These are phyloP conservation scores for Chrysosporium keratinophilum DNA, from an alignment of 2,329 filamentous ascomycete genomes.

Conservation along the genomic window DNA sequence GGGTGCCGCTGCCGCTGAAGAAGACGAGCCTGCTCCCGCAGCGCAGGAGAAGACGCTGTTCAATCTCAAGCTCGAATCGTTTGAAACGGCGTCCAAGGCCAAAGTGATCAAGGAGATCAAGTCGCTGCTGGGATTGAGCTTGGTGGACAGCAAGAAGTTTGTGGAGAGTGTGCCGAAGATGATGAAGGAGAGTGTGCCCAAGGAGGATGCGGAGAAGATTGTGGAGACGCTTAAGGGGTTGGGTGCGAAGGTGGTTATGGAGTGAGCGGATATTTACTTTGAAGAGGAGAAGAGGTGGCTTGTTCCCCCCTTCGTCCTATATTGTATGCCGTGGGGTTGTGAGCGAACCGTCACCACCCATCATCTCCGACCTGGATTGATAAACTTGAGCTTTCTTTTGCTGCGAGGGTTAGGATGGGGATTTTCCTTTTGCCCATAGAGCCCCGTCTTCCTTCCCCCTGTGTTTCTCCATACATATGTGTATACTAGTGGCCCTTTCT, in stretches of 20 bases:
- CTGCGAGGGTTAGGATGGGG: background rate
- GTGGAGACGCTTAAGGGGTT: conserved; percentile 87
- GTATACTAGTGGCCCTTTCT: conserved; percentile 9
- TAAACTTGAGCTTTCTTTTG: background rate
- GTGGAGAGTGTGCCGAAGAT: conserved; percentile 95
- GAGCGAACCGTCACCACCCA: too few relatives aligned
- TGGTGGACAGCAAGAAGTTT: conserved; percentile 99
- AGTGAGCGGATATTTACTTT: conserved; percentile 48
- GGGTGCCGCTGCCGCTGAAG: conserved; percentile 51
- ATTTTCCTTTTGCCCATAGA: background rate
- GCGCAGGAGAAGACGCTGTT: conserved; percentile 93
- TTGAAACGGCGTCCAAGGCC: conserved; percentile 81
- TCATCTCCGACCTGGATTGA: background rate
- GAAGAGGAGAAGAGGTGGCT: background rate
- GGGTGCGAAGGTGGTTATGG: conserved; percentile 81
- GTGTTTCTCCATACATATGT: conserved; percentile 1
- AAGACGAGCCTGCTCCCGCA: conserved; percentile 79
- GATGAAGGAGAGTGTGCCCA: conserved; percentile 97
- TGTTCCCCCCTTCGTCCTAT: conserved; percentile 1
- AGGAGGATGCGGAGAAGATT: conserved; percentile 99
- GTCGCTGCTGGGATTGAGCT: conserved; percentile 79
- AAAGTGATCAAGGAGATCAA: conserved; percentile 99
- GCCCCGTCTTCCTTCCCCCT: background rate
- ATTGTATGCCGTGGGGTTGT: conserved; percentile 7
- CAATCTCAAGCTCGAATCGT: conserved; percentile 84